Evolutionary conservation across 2,329 filamentous ascomycete species (phyloP).

Genomic region (Daldinia eschscholtzii): DNA sequence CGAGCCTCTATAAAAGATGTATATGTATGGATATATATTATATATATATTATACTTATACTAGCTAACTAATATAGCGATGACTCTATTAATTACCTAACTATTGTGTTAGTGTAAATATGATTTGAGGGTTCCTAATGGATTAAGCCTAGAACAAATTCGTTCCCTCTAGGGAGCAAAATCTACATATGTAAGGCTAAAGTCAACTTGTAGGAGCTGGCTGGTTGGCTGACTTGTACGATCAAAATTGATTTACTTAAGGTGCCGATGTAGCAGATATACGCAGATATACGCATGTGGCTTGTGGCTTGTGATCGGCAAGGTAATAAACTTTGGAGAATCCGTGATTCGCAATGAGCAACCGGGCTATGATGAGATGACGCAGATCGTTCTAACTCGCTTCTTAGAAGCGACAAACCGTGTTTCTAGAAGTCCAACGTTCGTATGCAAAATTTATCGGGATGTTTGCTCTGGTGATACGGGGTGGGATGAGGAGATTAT

Average conservation of each 20-base stretch:
- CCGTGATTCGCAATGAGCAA: background rate
- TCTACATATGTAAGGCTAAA: background rate
- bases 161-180: background rate
- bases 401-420: background rate
- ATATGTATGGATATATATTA: too few species aligned
- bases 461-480: background rate
- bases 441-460: background rate
- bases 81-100: background rate
- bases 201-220: background rate
- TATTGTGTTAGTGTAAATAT: background rate
- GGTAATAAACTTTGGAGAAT: conserved; percentile 1
- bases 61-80: background rate
- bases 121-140: background rate
- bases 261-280: conserved; percentile 1
- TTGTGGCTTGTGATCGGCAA: conserved; percentile 10
- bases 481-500: background rate
- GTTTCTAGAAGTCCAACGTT: background rate
- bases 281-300: background rate
- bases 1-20: too few species aligned
- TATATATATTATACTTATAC: background rate
- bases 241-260: background rate
- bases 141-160: background rate
- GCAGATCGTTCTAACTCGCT: background rate
- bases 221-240: conserved; percentile 1
- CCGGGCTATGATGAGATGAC: background rate